Evolutionary conservation across 768 basidiomycete species (phyloP), one percentile per base, ranked within the genome.

Genomic region (Gloeopeniophorella convolvens): DNA sequence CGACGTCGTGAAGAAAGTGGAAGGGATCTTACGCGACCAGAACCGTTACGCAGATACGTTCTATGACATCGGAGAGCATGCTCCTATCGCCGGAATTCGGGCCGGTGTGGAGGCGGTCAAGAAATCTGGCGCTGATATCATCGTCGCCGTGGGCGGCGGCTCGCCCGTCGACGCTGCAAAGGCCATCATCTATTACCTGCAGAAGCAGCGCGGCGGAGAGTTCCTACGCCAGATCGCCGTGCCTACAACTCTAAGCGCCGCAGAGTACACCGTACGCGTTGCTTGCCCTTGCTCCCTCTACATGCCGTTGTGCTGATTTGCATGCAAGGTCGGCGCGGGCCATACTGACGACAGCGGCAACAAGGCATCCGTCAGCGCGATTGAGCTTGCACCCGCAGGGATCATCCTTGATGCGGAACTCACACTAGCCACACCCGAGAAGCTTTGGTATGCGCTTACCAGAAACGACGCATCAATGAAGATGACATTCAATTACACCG

Each of bases 141-240:
- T 89, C 56, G 75, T 91, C 32, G 70, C 84, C 23, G 72, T 89
- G 35, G 89, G 89, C 2, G 88, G 89, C 20, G 89, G 88, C 42
- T 89, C 86, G 1, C 85, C 87, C 11, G 72, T 89, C 50, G 89
- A 89, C 62, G 85, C 83, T 1, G 69, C 83, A 18, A 90, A 91
- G 62, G 80, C 80, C 0, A 83, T 89, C 24, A 62, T 83, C 7
- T 82, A 80, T 62, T 73, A 77, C 43, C 66, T 81, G 27, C 79
- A 84, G 56, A 66, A 81, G 51, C 77, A 81, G 52, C 65, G 58
- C 3, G 79, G 77, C 2, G 78, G 75, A 1, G 66, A 66, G 4
- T 79, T 73, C 42, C 65, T 78, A 42, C 72, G 66, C 16, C 86
- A 89, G 57, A 85, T 91, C 43, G 83, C 88, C 13, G 82, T 90